Percentiles rank a stretch among this genome's conserved stretches.
Evolutionary conservation across 2,329 filamentous ascomycete species (phyloP).

Genomic region (Aspergillus terreus): DNA sequence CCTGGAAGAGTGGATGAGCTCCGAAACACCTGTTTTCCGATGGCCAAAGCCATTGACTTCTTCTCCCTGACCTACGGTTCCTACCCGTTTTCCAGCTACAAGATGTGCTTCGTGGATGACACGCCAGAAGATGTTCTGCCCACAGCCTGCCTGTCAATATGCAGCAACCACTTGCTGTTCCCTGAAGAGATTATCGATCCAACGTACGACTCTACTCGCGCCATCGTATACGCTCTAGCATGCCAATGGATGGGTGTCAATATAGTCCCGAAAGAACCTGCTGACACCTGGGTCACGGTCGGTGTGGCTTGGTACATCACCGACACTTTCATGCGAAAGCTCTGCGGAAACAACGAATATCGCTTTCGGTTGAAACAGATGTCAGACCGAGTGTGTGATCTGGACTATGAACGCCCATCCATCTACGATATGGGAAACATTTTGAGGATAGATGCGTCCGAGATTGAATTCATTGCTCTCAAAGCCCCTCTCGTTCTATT

Average conservation of each 20-base stretch:
- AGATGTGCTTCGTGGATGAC: constrained; percentile 92
- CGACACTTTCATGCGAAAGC: constrained; percentile 81
- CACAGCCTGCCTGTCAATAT: constrained; percentile 79
- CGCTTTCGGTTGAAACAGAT: constrained; percentile 82
- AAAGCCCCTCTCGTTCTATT: constrained; percentile 90
- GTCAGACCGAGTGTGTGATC: constrained; percentile 74
- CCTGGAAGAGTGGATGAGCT: constrained; percentile 79
- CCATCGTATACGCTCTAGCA: constrained; percentile 77
- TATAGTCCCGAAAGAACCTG: constrained; percentile 75
- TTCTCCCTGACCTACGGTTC: constrained; percentile 84
- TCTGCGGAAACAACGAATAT: constrained; percentile 94
- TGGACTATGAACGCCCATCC: constrained; percentile 78
- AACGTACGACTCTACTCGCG: constrained; percentile 75
- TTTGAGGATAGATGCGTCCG: constrained; percentile 76
- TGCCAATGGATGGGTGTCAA: constrained; percentile 94
- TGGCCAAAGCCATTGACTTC: constrained; percentile 83
- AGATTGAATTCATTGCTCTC: constrained; percentile 82
- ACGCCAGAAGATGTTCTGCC: constrained; percentile 70
- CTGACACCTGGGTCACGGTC: constrained; percentile 83
- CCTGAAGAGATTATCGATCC: constrained; percentile 81
- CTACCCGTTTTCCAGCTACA: constrained; percentile 90
- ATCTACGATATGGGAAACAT: constrained; percentile 74
- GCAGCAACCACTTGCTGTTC: constrained; percentile 81
- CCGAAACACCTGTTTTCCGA: constrained; percentile 77
- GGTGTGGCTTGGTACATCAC: constrained; percentile 94